Conservation (phyloP, 2,329 filamentous ascomycete species). For the Aureobasidium zeae region DNA sequence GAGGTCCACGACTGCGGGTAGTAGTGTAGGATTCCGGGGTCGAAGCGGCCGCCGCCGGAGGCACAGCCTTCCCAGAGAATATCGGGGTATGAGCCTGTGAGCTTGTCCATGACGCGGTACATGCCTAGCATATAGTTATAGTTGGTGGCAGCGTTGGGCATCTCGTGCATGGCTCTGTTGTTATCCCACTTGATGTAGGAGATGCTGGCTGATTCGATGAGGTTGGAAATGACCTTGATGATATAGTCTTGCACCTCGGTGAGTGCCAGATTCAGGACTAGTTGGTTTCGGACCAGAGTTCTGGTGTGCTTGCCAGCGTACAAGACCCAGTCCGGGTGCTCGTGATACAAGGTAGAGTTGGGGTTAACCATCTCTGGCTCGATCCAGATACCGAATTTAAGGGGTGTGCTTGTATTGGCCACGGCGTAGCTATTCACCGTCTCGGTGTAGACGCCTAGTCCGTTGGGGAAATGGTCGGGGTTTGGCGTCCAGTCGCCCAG, state of each 20-base stretch:
- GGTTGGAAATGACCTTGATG: conserved; percentile 45
- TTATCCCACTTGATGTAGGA: conserved; percentile 61
- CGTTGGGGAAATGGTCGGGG: conserved; percentile 49
- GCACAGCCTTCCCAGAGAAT: conserved; percentile 59
- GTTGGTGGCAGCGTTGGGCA: conserved; percentile 43
- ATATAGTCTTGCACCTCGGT: conserved; percentile 55
- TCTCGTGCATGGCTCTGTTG: conserved; percentile 56
- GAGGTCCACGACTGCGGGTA: conserved; percentile 59
- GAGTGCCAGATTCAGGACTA: conserved; percentile 53
- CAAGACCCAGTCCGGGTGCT: conserved; percentile 57
- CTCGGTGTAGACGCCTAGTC: conserved; percentile 43
- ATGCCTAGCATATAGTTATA: conserved; percentile 56
- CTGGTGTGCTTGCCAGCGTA: conserved; percentile 49
- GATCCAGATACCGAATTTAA: conserved; percentile 57
- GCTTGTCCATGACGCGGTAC: conserved; percentile 51
- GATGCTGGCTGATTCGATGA: conserved; percentile 47
- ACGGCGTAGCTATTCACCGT: conserved; percentile 43
- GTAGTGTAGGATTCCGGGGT: conserved; percentile 54
- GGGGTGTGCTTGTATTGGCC: conserved; percentile 37
- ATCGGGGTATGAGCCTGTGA: conserved; percentile 51
- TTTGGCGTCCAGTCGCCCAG: conserved; percentile 57
- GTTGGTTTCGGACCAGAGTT: conserved; percentile 48
- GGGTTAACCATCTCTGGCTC: conserved; percentile 61
- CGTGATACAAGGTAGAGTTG: conserved; percentile 50
- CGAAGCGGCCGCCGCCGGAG: conserved; percentile 55